Evolutionary conservation across 2,329 filamentous ascomycete species (phyloP).

Genomic region (Myriosclerotinia curreyana): DNA sequence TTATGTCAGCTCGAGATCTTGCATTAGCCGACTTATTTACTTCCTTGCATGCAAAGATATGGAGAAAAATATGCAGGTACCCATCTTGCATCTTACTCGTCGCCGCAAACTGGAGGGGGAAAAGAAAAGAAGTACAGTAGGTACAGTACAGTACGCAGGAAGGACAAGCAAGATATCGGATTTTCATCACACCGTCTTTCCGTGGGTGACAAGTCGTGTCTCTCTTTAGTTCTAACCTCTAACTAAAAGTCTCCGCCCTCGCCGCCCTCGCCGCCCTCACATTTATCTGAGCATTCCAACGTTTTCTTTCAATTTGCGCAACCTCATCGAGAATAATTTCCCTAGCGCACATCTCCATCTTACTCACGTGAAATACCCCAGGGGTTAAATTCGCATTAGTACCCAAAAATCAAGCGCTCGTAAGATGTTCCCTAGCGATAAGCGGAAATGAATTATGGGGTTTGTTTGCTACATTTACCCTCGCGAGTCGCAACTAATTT

Average conservation of each 20-base stretch:
- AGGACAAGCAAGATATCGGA: constrained; percentile 5
- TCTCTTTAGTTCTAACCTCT: not conserved
- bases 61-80: constrained; percentile 4
- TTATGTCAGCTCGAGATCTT: constrained; percentile 7
- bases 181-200: constrained; percentile 21
- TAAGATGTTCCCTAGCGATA: constrained; percentile 8
- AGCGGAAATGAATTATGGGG: constrained; percentile 18
- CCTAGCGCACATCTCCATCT: constrained; percentile 1
- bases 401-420: constrained; percentile 1
- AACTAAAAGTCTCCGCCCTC: constrained; percentile 1
- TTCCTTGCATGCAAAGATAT: not conserved
- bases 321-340: constrained; percentile 3
- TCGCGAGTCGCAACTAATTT: not conserved
- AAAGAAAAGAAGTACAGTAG: not conserved
- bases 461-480: not conserved
- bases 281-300: not conserved
- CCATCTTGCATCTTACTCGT: constrained; percentile 6
- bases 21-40: constrained; percentile 1
- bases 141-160: not conserved
- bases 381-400: not conserved
- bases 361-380: not conserved
- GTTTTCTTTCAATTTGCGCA: constrained; percentile 7
- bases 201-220: not conserved
- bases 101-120: not conserved
- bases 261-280: constrained; percentile 1